Evolutionary conservation across 2,329 filamentous ascomycete genomes (phyloP).

Genomic region (Pyrenochaeta sp.): DNA sequence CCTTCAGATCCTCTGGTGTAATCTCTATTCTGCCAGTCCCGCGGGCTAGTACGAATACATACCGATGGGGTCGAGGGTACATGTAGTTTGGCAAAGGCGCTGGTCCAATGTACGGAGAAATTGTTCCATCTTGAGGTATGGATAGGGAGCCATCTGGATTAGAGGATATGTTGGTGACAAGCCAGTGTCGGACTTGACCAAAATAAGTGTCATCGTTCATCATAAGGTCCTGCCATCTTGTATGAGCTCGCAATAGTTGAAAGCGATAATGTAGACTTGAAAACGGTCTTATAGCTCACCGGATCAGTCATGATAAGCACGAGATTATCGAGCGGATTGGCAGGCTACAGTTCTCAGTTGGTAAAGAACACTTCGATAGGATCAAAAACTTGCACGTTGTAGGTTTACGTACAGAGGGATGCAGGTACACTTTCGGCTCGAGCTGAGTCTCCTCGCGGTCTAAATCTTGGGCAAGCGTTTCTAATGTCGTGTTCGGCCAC

Average conservation of each 20-base stretch:
- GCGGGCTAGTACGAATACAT: constrained; percentile 29
- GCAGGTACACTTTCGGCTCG: constrained; percentile 23
- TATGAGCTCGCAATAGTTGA: background rate
- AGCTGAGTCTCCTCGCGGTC: constrained; percentile 24
- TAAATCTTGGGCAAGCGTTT: constrained; percentile 22
- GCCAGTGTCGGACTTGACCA: constrained; percentile 35
- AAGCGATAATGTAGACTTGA: background rate
- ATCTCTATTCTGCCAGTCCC: constrained; percentile 11
- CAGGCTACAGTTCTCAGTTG: constrained; percentile 14
- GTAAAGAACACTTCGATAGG: background rate
- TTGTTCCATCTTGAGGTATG: constrained; percentile 6
- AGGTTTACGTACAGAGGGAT: constrained; percentile 13
- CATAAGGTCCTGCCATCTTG: constrained; percentile 21
- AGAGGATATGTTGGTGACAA: constrained; percentile 25
- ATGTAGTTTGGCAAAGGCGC: constrained; percentile 34
- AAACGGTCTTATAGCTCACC: background rate
- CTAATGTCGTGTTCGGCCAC: constrained; percentile 24
- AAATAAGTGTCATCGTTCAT: constrained; percentile 31
- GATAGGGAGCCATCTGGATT: constrained; percentile 16
- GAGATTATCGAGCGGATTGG: constrained; percentile 17
- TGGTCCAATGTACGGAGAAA: constrained; percentile 29
- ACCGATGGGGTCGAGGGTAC: constrained; percentile 29
- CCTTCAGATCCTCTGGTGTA: constrained; percentile 23
- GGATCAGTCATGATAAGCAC: constrained; percentile 31
- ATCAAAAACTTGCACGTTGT: background rate